Base-by-base conservation (phyloP, 208 protist species). In the Trypanosoma rangeli region DNA sequence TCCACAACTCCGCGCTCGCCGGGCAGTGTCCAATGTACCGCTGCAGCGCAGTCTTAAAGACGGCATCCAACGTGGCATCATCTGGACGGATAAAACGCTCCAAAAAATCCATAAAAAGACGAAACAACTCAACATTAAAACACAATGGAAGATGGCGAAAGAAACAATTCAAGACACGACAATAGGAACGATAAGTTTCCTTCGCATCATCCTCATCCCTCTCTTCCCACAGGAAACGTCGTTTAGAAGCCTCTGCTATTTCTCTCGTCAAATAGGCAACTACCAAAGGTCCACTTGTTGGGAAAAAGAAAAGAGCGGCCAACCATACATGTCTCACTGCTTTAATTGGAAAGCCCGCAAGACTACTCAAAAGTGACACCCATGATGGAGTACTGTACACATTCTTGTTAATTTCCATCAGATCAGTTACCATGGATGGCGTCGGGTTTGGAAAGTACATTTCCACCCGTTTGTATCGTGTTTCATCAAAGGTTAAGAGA, bases 91-190 rank as follows among this genome's bases (percentile, higher is more conserved):
- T 79, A 66, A 81, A 88, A n/a, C 83, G 64, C 9, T 69, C 74
- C 44, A 83, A 60, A 70, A 90, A 94, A 33, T 83, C 68, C 18
- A 93, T 80, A 68, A 94, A 96, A 8, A 93, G 63, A 20, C 61
- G 75, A 84, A 94, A 96, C 18, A 94, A 74, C 31, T 89, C 73
- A 59, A 85, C 83, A 58, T 78, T 87, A 68, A 84, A 90, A 52
- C 76, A 79, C 0, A 91, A 50, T 26, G 80, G 82, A n/a, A 96
- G 78, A 70, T 96, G 90, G 18, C 86, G 83, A 55, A 85, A 91
- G 58, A 96, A 96, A 26, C 68, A 73, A 70, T 94, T 94, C 18
- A 96, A 66, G 5, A 96, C 35, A 18, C 90, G 70, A 53, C 92
- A 78, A 50, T 83, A 83, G n/a, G 76, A 78, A 42, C 68, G 73